Evolutionary conservation across 2,329 filamentous ascomycete genomes (phyloP), one percentile per base, ranked within the genome.

Genomic region (Paradendryphiella salina): DNA sequence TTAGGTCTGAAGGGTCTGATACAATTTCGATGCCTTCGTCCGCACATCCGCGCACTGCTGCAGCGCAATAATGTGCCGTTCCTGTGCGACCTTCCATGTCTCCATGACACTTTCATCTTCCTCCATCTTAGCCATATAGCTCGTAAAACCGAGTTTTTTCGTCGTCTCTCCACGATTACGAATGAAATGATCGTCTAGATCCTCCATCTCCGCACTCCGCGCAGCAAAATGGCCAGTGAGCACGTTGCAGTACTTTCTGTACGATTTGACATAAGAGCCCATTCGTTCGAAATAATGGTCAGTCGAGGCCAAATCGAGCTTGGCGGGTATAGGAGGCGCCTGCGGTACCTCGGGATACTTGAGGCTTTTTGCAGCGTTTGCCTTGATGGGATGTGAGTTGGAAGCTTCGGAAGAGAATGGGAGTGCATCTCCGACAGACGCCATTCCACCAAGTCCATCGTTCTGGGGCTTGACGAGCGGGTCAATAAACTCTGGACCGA

Each of bases 101-200:
- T 77, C 77, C 48, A 85, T 77, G 4, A 89, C 82, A 39, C 77
- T 75, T 56, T 84, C 80, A 64, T 91, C 88, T 69, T 89, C 82
- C 57, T 82, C 80, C 47, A 87, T 72, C 66, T 82, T 83, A 31
- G 74, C 74, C 50, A 83, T 69, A 66, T 90, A 90, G 47, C 81
- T 79, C 13, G 76, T 67, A 18, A 85, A 77, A 0, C 81, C 83
- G 1, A 78, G 79, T 44, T 79, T 77, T 15, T 73, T 64, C 2
- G 61, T 71, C 1, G 64, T 65, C 53, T 83, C 80, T 4, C 82
- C 82, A 6, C 77, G 72, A 2, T 79, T 77, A 29, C 76, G 76
- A 29, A 85, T 76, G 77, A 82, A 85, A 9, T 54, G 51, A 5
- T 62, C 58, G 29, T 70, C 63, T 75, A 78, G 20, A 71, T 77